Evolutionary conservation across 805 yeast species (phyloP), one percentile per base, ranked within the genome.

Genomic region (Suhomyces vadensis): DNA sequence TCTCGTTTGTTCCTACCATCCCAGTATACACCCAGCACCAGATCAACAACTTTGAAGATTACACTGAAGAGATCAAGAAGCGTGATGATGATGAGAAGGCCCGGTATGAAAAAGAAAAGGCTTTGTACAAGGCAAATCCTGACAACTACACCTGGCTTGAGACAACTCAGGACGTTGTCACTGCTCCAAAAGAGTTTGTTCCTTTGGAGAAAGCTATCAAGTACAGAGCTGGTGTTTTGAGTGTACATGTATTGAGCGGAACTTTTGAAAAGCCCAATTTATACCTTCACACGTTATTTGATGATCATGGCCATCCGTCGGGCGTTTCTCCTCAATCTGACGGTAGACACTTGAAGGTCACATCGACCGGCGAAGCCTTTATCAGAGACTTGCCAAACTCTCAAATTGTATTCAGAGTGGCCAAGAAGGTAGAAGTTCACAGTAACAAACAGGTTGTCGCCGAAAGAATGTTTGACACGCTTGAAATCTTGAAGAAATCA

Each of bases 301-400:
- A 87, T 62, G 91, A 86, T 54, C 68, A 72, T 31, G 71, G 74
- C 1, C 75, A 71, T 40, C 89, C 94, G 1, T 73, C 80, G 2
- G 80, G 78, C 44, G 71, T 73, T 6, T 67, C 86, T 0, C 61
- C 77, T 8, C 76, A 70, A 54, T 60, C 81, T 2, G 73, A 64
- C 23, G 78, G 78, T 24, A 74, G 75, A 40, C 58, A 49, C 9
- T 60, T 85, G 23, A 51, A 57, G 10, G 56, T 72, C 19, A 57
- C 74, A 11, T 78, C 79, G n/a, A 59, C 64, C 19, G 85, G 82
- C 16, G 79, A 75, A 47, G 78, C 78, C 0, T 85, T 85, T 52
- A 71, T 87, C 39, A 78, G 95, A 61, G 94, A 87, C 60, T 72
- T 87, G 54, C 75, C 77, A 33, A 74, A 85, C 58, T 83, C 90